These are phyloP conservation scores for Psilocybe sp. DNA, from an alignment of 768 basidiomycete genomes.

Conservation along the genomic window DNA sequence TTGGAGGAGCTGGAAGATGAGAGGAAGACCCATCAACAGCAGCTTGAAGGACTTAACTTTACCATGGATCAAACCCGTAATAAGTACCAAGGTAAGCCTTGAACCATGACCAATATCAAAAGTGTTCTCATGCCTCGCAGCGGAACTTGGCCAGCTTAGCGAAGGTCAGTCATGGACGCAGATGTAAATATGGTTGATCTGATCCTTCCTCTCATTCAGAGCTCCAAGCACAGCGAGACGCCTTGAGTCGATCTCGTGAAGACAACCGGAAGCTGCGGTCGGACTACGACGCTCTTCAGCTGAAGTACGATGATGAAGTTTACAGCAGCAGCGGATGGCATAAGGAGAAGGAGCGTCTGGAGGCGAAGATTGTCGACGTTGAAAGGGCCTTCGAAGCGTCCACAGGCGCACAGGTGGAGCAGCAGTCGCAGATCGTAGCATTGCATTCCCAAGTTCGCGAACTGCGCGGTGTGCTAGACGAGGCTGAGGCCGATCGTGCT, in stretches of 20 bases:
- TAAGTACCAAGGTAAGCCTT: constrained; percentile 72
- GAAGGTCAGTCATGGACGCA: constrained; percentile 50
- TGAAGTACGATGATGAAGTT: constrained; percentile 74
- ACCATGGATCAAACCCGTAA: constrained; percentile 77
- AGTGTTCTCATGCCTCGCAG: constrained; percentile 29
- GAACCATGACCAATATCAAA: neutral
- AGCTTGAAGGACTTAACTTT: constrained; percentile 78
- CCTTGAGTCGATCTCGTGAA: constrained; percentile 71
- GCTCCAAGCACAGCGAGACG: constrained; percentile 74
- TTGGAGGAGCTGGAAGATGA: constrained; percentile 77
- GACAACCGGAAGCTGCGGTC: constrained; percentile 78
- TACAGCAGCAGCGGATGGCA: constrained; percentile 80
- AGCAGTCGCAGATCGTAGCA: constrained; percentile 80
- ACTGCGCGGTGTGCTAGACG: constrained; percentile 75
- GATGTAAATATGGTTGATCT: neutral
- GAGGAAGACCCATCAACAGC: constrained; percentile 74
- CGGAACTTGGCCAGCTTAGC: constrained; percentile 74
- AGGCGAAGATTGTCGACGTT: constrained; percentile 76
- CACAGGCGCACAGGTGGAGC: constrained; percentile 69
- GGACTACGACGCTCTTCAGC: constrained; percentile 72
- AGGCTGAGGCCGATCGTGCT: constrained; percentile 78
- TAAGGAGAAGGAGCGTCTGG: constrained; percentile 84
- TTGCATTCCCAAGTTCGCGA: constrained; percentile 86
- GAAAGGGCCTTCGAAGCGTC: constrained; percentile 76
- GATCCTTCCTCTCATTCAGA: constrained; percentile 36